Evolutionary conservation across 192 early-diverging fungal genomes (phyloP).

Genomic region (Kickxella alabastrina): DNA sequence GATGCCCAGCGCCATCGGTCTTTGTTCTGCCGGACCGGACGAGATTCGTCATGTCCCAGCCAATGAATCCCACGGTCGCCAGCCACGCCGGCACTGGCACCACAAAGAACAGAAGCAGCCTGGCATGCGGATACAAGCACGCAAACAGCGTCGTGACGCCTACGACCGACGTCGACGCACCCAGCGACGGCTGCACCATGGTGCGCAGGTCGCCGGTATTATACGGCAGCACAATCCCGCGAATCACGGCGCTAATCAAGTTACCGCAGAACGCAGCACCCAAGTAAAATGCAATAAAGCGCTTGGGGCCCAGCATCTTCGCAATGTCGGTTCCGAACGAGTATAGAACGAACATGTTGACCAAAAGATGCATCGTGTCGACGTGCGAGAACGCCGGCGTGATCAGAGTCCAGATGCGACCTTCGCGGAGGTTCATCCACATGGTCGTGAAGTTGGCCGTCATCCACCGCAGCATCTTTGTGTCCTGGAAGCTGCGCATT

Average conservation of each 20-base stretch:
- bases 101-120: slow-evolving; percentile 34
- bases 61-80: slow-evolving; percentile 35
- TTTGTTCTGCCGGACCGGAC: slow-evolving; percentile 7
- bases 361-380: slow-evolving; percentile 31
- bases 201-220: slow-evolving; percentile 4
- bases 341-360: slow-evolving; percentile 53
- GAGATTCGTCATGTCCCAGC: slow-evolving; percentile 38
- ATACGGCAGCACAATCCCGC: slow-evolving; percentile 14
- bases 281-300: slow-evolving; percentile 40
- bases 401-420: slow-evolving; percentile 48
- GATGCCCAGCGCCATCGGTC: slow-evolving; percentile 51
- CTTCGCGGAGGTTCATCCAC: slow-evolving; percentile 22
- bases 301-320: slow-evolving; percentile 17
- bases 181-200: slow-evolving; percentile 23
- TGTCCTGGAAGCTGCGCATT: slow-evolving; percentile 16
- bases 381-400: slow-evolving; percentile 53
- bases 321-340: slow-evolving; percentile 39
- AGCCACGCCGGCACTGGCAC: slow-evolving; percentile 44
- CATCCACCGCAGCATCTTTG: slow-evolving; percentile 22
- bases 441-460: slow-evolving; percentile 29
- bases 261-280: slow-evolving; percentile 27
- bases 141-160: slow-evolving; percentile 47
- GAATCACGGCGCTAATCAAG: slow-evolving; percentile 28
- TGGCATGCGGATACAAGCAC: slow-evolving; percentile 37
- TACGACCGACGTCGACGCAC: slow-evolving; percentile 45